A percentile compares a stretch with the other conserved stretches of the same genome.
These are phyloP conservation scores for Golovinomyces cichoracearum DNA, from an alignment of 2,329 filamentous ascomycete species.

Conservation along the genomic window DNA sequence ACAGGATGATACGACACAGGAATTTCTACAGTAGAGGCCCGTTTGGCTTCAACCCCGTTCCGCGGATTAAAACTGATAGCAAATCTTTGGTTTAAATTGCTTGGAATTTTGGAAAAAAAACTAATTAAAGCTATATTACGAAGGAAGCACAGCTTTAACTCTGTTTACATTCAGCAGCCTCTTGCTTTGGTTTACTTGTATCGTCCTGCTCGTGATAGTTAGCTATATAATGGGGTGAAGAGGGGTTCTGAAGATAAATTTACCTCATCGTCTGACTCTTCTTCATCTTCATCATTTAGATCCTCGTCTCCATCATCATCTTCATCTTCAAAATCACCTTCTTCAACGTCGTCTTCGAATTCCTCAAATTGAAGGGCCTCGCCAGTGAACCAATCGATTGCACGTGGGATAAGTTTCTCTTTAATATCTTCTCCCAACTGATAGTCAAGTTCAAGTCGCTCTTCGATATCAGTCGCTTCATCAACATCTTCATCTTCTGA, in stretches of 20 bases:
- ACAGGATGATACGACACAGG: too few relatives aligned
- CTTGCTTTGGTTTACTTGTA: slow-evolving; percentile 72
- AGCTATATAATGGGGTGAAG: slow-evolving; percentile 7
- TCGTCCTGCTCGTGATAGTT: slow-evolving; percentile 34
- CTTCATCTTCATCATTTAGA: slow-evolving; percentile 45
- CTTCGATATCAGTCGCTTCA: slow-evolving; percentile 74
- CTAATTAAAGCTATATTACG: not conserved
- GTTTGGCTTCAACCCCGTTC: too few relatives aligned
- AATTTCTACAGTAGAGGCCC: not conserved
- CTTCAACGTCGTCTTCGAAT: slow-evolving; percentile 58
- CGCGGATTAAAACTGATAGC: too few relatives aligned
- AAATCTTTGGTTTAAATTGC: not conserved
- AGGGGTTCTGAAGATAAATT: slow-evolving; percentile 12
- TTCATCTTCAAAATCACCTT: slow-evolving; percentile 65
- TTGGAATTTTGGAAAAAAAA: not conserved
- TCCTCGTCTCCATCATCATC: slow-evolving; percentile 69
- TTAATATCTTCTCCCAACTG: slow-evolving; percentile 98
- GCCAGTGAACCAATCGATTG: slow-evolving; percentile 98
- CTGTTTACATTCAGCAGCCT: slow-evolving; percentile 89
- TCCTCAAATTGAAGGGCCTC: slow-evolving; percentile 95
- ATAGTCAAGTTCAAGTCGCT: slow-evolving; percentile 92
- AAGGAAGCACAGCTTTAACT: slow-evolving; percentile 30
- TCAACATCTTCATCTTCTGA: slow-evolving; percentile 43
- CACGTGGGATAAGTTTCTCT: slow-evolving; percentile 95
- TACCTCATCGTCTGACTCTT: slow-evolving; percentile 57